Evolutionary conservation across 495 filamentous ascomycete genomes (phyloP), one percentile per base, ranked within the genome.

Genomic region (Lindgomyces ingoldianus): DNA sequence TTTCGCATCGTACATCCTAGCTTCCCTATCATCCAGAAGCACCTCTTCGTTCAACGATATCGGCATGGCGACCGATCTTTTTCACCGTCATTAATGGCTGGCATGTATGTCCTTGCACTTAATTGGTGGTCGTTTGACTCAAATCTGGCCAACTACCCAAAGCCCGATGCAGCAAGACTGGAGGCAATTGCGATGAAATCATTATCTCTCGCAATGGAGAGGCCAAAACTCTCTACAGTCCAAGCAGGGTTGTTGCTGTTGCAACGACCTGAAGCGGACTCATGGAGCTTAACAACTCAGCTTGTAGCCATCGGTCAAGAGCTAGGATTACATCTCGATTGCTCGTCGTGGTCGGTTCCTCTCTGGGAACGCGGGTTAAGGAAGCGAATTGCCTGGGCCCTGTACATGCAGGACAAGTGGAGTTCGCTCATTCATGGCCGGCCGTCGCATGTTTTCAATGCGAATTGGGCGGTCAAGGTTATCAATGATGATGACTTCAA

Each of bases 331-430:
- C 92, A 96, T 72, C 84, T 93, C 10, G 91, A 96, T 74, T 93
- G 90, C 73, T 85, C 87, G n/a, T 79, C 81, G 55, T 95, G 92
- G 91, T 88, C 89, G 61, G 91, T 96, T 42, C 92, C 92, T 4
- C 77, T 79, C 0, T 96, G 92, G 92, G 92, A 96, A 72, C 85
- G 87, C 52, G 89, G 91, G 0, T 76, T 96, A 36, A 82, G 91
- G 49, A 91, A 93, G 72, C 85, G 92, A 25, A 79, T 96, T 33
- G 93, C 89, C 60, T 96, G 92, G 91, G 92, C 90, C 1, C 78
- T 96, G 62, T 96, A 91, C 71, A 90, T 91, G 86, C 89, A 95
- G 71, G 92, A 96, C 70, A 96, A 94, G 78, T 96, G 92, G 91
- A 88, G 89, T 39, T 88, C 89, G 25, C 77, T 96, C n/a, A 85